phyloP scores from a whole-genome alignment of 2,329 filamentous ascomycete genomes.

The Arthrobotrys musiformis region DNA sequence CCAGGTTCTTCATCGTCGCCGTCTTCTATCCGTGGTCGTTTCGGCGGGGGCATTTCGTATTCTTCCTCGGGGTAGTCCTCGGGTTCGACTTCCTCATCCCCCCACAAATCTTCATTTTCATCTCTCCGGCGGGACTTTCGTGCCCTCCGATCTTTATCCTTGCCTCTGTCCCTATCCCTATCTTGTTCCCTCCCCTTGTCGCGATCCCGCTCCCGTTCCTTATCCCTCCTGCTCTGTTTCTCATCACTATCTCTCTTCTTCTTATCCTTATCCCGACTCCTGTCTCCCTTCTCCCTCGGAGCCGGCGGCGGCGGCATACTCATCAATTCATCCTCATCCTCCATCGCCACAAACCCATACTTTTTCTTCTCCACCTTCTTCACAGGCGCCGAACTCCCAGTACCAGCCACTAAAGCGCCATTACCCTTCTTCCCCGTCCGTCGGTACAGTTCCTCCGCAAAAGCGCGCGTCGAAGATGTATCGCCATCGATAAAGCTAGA shows the following conservation, averaged over 20 bases:
- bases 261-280: conserved; percentile 61
- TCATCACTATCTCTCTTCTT: conserved; percentile 61
- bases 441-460: conserved; percentile 60
- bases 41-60: conserved; percentile 76
- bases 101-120: conserved; percentile 79
- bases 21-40: conserved; percentile 75
- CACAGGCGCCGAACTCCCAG: conserved; percentile 27
- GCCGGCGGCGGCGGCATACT: conserved; percentile 56
- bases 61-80: conserved; percentile 66
- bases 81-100: conserved; percentile 74
- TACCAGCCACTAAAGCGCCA: conserved; percentile 11
- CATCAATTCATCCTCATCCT: conserved; percentile 69
- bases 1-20: conserved; percentile 62
- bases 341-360: conserved; percentile 76
- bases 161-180: conserved; percentile 58
- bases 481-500: conserved; percentile 67
- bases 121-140: conserved; percentile 68
- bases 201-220: conserved; percentile 61
- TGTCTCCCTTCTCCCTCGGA: conserved; percentile 63
- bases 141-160: conserved; percentile 64
- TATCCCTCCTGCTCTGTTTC: conserved; percentile 59
- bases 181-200: conserved; percentile 43
- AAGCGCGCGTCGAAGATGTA: conserved; percentile 63
- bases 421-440: conserved; percentile 57
- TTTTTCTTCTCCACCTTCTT: conserved; percentile 65